Base-by-base conservation (phyloP, 2,329 filamentous ascomycete genomes). In the Colletotrichum spaethianum region DNA sequence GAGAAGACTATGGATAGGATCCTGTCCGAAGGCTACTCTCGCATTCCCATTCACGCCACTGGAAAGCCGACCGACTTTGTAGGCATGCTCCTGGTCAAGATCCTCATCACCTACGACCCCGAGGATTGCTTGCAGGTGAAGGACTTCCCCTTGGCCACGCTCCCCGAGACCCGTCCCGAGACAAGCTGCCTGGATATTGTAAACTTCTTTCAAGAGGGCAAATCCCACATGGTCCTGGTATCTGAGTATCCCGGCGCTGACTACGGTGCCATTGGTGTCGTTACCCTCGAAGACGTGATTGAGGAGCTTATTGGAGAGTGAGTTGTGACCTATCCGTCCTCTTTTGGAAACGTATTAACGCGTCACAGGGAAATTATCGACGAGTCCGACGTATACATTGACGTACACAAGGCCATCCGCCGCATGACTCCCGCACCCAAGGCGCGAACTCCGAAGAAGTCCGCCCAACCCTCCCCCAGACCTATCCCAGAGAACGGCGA, bases 141-240 rank as follows among this genome's bases (percentile, higher is more conserved):
- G 73, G 96, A 98, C 73, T 98, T 99, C 79, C 92, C 95, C 9
- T 87, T 99, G 62, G 96, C 96, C 18, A 98, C 96, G 0, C 90
- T 99, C 8, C 96, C 97, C 1, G 96, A 99, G 82, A 99, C 96
- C 0, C 91, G 94, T 12, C 94, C 96, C 0, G 94, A 98, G 80
- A 99, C 96, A 0, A 98, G 95, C 84, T 99, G 96, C 80, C 84
- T 99, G 67, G 96, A 99, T 81, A 98, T 99, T 78, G 94, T 99
- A 84, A 99, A 99, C 84, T 99, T 98, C 83, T 99, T 99, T 86
- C 96, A 99, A 82, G 96, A 99, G 85, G 96, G 96, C 77, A 99
- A 99, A 82, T 98, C 95, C 1, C 96, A 99, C 82, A 98, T 99
- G 95, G 96, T 98, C 0, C 86, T 99, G 36, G 96, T 98, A 11